A percentile compares a stretch with the other conserved stretches of the same genome.
Conservation (phyloP, 2,329 filamentous ascomycete genomes). For the Colletotrichum sp. region DNA sequence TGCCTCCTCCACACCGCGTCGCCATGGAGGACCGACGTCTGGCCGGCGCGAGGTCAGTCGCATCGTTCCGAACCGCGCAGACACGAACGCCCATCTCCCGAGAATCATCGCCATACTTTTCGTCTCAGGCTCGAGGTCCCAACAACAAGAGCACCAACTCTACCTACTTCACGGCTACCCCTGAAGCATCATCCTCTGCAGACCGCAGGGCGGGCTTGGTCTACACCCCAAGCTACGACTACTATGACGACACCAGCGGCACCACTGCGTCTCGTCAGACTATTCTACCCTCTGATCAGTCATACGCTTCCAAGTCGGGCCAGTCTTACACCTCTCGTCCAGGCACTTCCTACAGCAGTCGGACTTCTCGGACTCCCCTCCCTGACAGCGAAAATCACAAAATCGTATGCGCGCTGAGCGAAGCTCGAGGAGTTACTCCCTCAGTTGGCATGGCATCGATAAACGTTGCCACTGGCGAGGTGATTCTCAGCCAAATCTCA, state of each 20-base stretch:
- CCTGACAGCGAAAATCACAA: constrained; percentile 63
- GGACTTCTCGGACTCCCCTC: constrained; percentile 49
- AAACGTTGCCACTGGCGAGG: constrained; percentile 85
- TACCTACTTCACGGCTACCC: neutral
- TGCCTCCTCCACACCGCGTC: neutral
- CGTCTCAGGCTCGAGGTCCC: neutral
- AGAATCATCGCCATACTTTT: neutral
- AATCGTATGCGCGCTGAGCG: constrained; percentile 86
- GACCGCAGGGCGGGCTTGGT: neutral
- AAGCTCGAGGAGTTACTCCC: constrained; percentile 86
- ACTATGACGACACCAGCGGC: neutral
- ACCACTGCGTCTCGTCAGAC: neutral
- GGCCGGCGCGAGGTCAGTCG: neutral
- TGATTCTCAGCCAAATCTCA: constrained; percentile 86
- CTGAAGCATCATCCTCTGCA: neutral
- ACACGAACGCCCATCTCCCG: neutral
- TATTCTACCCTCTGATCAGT: neutral
- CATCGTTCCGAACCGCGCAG: neutral
- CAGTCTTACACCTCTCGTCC: constrained; percentile 27
- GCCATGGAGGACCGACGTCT: neutral
- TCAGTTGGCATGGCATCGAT: constrained; percentile 87
- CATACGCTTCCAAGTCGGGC: neutral
- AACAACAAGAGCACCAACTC: neutral
- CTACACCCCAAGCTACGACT: neutral
- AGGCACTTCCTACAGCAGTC: constrained; percentile 45